These are phyloP conservation scores for Apiosordaria backusii DNA, from an alignment of 495 filamentous ascomycete genomes.

Conservation along the genomic window DNA sequence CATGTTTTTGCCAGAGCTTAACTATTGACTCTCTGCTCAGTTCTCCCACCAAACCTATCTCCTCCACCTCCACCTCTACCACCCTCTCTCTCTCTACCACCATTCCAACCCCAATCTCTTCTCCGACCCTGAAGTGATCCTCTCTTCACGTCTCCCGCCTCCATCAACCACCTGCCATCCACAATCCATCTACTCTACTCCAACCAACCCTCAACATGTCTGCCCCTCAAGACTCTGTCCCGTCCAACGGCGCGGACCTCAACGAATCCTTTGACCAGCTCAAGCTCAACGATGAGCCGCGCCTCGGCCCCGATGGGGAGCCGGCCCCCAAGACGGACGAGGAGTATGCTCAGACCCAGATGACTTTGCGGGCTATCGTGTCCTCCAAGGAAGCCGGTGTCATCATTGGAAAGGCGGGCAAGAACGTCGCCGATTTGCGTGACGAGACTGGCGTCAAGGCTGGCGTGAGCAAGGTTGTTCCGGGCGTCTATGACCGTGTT, in stretches of 20 bases:
- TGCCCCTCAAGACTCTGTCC: constrained; percentile 41
- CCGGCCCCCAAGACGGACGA: constrained; percentile 82
- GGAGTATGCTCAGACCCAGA: constrained; percentile 84
- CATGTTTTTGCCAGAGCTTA: not conserved
- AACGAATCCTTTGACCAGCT: constrained; percentile 47
- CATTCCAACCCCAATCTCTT: not conserved
- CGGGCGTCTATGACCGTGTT: constrained; percentile 93
- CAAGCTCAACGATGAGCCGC: constrained; percentile 51
- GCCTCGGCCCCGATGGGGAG: constrained; percentile 64
- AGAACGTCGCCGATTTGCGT: constrained; percentile 95
- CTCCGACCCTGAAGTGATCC: not conserved
- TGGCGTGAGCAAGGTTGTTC: constrained; percentile 97
- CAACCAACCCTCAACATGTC: constrained; percentile 41
- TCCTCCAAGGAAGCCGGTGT: constrained; percentile 97
- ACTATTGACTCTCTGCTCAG: not conserved
- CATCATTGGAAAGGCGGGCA: constrained; percentile 96
- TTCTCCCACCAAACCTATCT: not conserved
- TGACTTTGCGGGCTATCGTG: constrained; percentile 95
- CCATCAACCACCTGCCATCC: not conserved
- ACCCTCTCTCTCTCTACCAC: not conserved
- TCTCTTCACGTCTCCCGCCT: not conserved
- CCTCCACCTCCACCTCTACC: not conserved
- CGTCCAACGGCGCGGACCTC: constrained; percentile 46
- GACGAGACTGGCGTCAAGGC: constrained; percentile 97
- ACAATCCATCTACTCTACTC: constrained; percentile 5